Evolutionary conservation across 768 basidiomycete genomes (phyloP), one percentile per base, ranked within the genome.

Genomic region (Tricholoma sp.): DNA sequence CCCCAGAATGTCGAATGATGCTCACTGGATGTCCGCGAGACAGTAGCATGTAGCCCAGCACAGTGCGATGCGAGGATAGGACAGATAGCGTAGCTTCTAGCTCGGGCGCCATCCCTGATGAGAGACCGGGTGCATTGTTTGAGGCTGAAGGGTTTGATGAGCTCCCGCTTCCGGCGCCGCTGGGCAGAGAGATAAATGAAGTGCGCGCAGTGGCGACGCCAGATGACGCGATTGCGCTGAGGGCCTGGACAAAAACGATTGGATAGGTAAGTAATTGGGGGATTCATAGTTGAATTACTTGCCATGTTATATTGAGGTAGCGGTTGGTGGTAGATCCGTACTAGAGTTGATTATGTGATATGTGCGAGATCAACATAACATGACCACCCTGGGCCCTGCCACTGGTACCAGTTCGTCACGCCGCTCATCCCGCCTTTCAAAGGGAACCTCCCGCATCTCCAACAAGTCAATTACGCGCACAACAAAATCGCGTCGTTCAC

Each of bases 11-110:
- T 32, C 90, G 80, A 63, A 97, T 88, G 60, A 97, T 92, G 62
- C 85, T 84, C 17, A 83, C 80, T 6, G 85, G 86, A 47, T 80
- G 80, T 0, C 84, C 81, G 12, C 91, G 80, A 3, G 91, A 87
- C 32, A 95, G 76, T 0, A 95, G 80, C 65, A 96, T 80, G 68
- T 94, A 94, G 1, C 94, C 93, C 6, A 92, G 81, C 3, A 95
- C 92, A 17, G 90, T 87, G 15, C 90, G 81, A 65, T 95, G 89
- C 4, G 89, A 80, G 1, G 91, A 86, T 52, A 96, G 78, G 59
- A 87, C 72, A 0, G 85, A 70, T 11, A 95, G 79, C 0, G 87
- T 94, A 60, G 86, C 82, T 68, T 94, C 92, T 50, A 94, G 82
- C 64, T 93, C 91, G n/a, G 89, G 84, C 11, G 88, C 79, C 71